These are phyloP conservation scores for Bruguiera hainesii DNA, from an alignment of 441 rosid species.

Conservation along the genomic window DNA sequence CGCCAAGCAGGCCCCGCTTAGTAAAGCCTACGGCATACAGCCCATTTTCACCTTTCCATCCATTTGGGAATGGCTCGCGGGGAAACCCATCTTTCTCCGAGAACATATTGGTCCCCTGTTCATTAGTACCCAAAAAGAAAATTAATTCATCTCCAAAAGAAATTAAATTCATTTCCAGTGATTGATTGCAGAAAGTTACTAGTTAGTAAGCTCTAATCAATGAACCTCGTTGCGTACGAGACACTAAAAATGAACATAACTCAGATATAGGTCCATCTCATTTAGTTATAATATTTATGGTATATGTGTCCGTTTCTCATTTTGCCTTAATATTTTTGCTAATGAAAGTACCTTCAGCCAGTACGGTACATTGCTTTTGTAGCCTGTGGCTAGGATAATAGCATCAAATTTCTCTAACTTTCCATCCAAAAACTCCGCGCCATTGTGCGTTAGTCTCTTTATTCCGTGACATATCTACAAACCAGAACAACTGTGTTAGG, in stretches of 20 bases:
- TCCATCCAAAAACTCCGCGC: conserved; percentile 62
- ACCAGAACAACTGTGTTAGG: not conserved
- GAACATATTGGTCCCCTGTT: conserved; percentile 54
- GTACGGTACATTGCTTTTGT: conserved; percentile 60
- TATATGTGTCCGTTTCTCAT: too few species aligned
- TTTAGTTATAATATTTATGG: too few species aligned
- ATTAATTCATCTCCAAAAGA: not conserved
- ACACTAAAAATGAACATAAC: too few species aligned
- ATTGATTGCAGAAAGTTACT: conserved; percentile 6
- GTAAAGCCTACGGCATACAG: conserved; percentile 64
- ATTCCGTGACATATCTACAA: conserved; percentile 46
- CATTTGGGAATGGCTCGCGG: conserved; percentile 43
- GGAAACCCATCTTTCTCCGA: conserved; percentile 59
- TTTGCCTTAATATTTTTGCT: not conserved
- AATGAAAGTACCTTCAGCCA: conserved; percentile 58
- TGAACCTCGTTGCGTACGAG: too few species aligned
- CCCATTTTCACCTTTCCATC: conserved; percentile 65
- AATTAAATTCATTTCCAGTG: not conserved
- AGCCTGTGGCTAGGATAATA: conserved; percentile 71
- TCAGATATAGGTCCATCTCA: too few species aligned
- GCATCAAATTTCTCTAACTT: conserved; percentile 49
- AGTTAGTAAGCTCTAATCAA: not conserved
- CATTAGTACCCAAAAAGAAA: not conserved
- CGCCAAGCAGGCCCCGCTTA: conserved; percentile 61
- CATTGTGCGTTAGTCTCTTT: conserved; percentile 34